Base-by-base conservation (phyloP, 371 early-diverging fungal species). In the Rhizopus microsporus region DNA sequence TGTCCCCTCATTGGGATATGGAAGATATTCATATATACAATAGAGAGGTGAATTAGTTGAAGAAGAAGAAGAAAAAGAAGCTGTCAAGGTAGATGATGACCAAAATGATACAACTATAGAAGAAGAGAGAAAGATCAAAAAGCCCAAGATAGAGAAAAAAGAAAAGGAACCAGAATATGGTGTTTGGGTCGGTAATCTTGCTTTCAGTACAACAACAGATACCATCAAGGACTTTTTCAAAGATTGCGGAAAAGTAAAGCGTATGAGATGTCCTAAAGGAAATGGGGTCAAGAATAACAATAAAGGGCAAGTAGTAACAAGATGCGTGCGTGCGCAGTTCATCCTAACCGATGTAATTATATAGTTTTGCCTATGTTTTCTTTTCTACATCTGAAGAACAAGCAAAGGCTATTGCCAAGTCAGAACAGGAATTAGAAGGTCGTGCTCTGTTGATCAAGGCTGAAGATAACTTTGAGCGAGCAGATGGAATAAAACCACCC, bases 181-280 rank as follows among this genome's bases (percentile, higher is more conserved):
- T 64, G 75, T 90, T 49, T 91, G 91, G 91, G 85, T 91, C 33
- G 91, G 91, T 6, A 91, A 91, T 65, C 68, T 91, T 34, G 71
- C 84, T 10, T 91, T 78, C 60, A 50, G 74, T 4, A 85, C 85
- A 7, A 80, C 83, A 3, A 73, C 74, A 17, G 80, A 83, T 39
- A 67, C 78, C 0, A 63, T 91, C 48, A 62, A 61, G 16, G 71
- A 77, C 34, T 89, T 86, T 64, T 86, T 91, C 71, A 59, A 59
- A 6, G 71, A 74, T 10, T 82, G 83, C 42, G 84, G 85, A 10
- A 68, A 74, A 3, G 80, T 88, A n/a, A 87, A 84, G n/a, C 83
- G 91, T 39, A 60, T 91, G 37, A 82, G 86, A 37, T 70, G 88
- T 65, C 91, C 90, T 15, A 72, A 74, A 31, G 76, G 79, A 1